Base-by-base conservation (phyloP, 768 basidiomycete genomes). In the Tylopilus subfusipes region DNA sequence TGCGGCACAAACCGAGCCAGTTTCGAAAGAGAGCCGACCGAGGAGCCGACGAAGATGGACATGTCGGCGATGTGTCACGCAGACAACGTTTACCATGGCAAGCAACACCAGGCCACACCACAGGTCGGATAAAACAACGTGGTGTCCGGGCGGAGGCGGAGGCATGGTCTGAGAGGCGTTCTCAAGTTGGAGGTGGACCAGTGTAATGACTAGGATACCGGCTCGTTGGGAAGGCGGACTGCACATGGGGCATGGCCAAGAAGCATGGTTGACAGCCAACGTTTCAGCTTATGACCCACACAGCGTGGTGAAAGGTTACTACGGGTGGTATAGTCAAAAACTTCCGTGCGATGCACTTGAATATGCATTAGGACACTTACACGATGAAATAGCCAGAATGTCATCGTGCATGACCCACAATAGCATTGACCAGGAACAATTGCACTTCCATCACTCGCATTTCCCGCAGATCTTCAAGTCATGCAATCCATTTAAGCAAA, bases 401-500 rank as follows among this genome's bases (percentile, higher is more conserved):
- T 61, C 33, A 14, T 31, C 44, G 43, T 42, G 61, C 31, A 18
- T 29, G 49, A 57, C 47, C 52, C 60, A 54, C 57, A 42, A 12
- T 33, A 27, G 38, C 29, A 38, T 38, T 36, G 10, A 30, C 34
- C 42, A 59, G 39, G 44, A 24, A 33, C 42, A 39, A 45, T 34
- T 50, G 51, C 7, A 34, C 55, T 57, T 60, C 64, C 64, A 64
- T 64, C 60, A 38, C 38, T 38, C 38, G 38, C 53, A 47, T 27
- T 58, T 56, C 54, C 59, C 39, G 51, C 25, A 54, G 39, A 47
- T 55, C 60, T 24, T n/a, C n/a, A n/a, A n/a, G n/a, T n/a, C 49
- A 31, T 55, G 43, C 55, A 49, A 51, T 54, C 40, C 50, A 34
- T 49, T 30, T 52, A 57, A 54, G 58, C 58, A 45, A 57, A 53